Evolutionary conservation across 2,329 filamentous ascomycete genomes (phyloP).

Genomic region (Colletotrichum sp.): DNA sequence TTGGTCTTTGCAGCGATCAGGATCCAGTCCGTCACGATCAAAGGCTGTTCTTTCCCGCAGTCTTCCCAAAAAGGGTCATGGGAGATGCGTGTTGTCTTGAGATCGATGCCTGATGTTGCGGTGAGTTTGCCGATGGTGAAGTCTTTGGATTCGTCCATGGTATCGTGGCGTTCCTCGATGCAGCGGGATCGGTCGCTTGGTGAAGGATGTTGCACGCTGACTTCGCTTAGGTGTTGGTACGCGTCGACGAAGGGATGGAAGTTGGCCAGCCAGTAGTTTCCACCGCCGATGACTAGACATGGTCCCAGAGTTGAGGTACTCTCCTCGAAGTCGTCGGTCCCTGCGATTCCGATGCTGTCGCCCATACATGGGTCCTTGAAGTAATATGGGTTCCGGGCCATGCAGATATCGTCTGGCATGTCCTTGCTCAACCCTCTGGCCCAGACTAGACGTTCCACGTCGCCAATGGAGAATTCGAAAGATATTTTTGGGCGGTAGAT

Average conservation of each 20-base stretch:
- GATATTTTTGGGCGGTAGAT: slow-evolving; percentile 31
- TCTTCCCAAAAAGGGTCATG: slow-evolving; percentile 52
- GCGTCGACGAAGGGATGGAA: slow-evolving; percentile 49
- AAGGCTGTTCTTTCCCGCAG: slow-evolving; percentile 40
- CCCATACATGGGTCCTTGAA: slow-evolving; percentile 49
- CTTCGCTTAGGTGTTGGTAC: slow-evolving; percentile 28
- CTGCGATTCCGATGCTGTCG: slow-evolving; percentile 46
- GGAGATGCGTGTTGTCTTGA: slow-evolving; percentile 47
- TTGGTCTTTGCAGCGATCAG: slow-evolving; percentile 39
- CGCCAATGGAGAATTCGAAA: slow-evolving; percentile 43
- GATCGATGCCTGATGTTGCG: slow-evolving; percentile 45
- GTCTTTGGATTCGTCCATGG: slow-evolving; percentile 29
- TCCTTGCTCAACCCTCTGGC: slow-evolving; percentile 41
- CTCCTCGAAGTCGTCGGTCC: slow-evolving; percentile 33
- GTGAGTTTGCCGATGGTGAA: slow-evolving; percentile 40
- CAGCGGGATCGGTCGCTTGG: slow-evolving; percentile 43
- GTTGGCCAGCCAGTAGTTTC: slow-evolving; percentile 46
- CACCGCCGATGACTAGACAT: slow-evolving; percentile 40
- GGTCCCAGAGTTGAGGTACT: slow-evolving; percentile 48
- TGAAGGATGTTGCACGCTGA: slow-evolving; percentile 46
- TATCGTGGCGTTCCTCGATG: slow-evolving; percentile 39
- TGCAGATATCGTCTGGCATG: slow-evolving; percentile 45
- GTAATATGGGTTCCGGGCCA: slow-evolving; percentile 46
- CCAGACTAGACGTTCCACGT: slow-evolving; percentile 43
- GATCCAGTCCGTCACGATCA: slow-evolving; percentile 50